A percentile compares a stretch with the other conserved stretches of the same genome.
Conservation (phyloP, 2,329 filamentous ascomycete genomes). For the Pyrenophora tritici-repentis region DNA sequence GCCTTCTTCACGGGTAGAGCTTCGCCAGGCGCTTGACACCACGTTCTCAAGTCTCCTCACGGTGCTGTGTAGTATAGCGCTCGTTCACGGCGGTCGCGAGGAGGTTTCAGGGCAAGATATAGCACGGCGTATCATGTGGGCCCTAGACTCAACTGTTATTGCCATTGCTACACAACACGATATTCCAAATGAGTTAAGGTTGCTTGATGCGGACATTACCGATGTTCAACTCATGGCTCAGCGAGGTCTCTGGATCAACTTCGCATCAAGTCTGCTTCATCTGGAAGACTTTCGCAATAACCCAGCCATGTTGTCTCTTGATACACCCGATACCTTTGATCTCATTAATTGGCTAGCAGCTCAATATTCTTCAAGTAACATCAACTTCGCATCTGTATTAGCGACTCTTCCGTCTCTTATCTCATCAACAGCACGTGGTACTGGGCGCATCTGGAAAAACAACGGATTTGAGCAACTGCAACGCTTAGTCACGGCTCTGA, state of each 20-base stretch:
- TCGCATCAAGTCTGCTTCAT: constrained; percentile 32
- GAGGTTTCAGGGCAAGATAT: constrained; percentile 20
- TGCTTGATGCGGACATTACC: constrained; percentile 29
- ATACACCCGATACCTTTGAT: constrained; percentile 15
- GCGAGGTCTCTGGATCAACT: constrained; percentile 34
- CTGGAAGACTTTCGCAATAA: constrained; percentile 20
- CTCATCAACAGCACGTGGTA: constrained; percentile 41
- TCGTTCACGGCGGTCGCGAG: constrained; percentile 30
- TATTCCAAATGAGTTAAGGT: constrained; percentile 27
- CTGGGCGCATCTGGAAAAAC: constrained; percentile 42
- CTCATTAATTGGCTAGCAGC: constrained; percentile 27
- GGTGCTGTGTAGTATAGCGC: constrained; percentile 40
- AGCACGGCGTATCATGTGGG: constrained; percentile 25
- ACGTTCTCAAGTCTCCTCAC: constrained; percentile 45
- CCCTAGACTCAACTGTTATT: constrained; percentile 31
- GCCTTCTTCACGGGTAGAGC: constrained; percentile 31
- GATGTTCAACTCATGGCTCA: constrained; percentile 37
- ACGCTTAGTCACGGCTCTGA: constrained; percentile 34
- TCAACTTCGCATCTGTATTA: constrained; percentile 28
- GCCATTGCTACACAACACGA: constrained; percentile 31
- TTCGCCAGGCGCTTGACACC: constrained; percentile 42
- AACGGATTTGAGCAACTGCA: constrained; percentile 44
- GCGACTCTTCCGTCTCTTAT: constrained; percentile 37
- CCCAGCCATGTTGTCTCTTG: constrained; percentile 8
- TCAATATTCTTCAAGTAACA: constrained; percentile 30